Evolutionary conservation across 2,329 filamentous ascomycete genomes (phyloP), one percentile per base, ranked within the genome.

Genomic region (Colletotrichum incanum): DNA sequence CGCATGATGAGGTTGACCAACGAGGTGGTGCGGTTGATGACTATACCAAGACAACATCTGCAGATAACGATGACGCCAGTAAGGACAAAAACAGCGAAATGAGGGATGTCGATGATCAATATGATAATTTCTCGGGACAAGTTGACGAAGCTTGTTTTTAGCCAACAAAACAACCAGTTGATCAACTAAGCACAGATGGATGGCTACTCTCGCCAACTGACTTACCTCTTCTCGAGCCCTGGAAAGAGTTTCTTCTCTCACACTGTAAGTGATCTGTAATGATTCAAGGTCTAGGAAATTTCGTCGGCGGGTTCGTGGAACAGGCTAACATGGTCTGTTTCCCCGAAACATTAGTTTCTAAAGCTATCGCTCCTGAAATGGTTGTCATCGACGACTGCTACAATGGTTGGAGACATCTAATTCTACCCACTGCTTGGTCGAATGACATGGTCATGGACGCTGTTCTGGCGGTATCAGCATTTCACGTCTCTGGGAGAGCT

Each of bases 381-480:
- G 71, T 76, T 0, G 67, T 72, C 16, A 59, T 77, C 1, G 77
- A 78, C 54, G 74, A 72, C 37, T n/a, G 56, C 23, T 60, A 67
- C 49, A 76, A 76, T 18, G 73, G 66, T n/a, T 78, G 76, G 75
- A 66, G 74, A 12, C 67, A 75, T 34, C 50, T 76, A 3, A 63
- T 77, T 14, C 52, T 78, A 0, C 76, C 76, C 6, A 37, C 76
- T 1, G 76, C 77, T 1, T 66, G 67, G 26, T 50, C 67, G 8
- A 75, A 78, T 37, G 68, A 76, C 1, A 71, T 77, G 9, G 65
- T 79, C 52, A 76, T 77, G 74, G 76, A 72, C n/a, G 71, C 78
- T 3, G 76, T 79, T 0, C 69, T 78, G 8, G 75, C 78, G 5
- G 76, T 76, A 4, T 76, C 78, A 0, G 76, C 78, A 1, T 79